These are phyloP conservation scores for Hyphodiscus hymeniophilus DNA, from an alignment of 495 filamentous ascomycete genomes.

Conservation along the genomic window DNA sequence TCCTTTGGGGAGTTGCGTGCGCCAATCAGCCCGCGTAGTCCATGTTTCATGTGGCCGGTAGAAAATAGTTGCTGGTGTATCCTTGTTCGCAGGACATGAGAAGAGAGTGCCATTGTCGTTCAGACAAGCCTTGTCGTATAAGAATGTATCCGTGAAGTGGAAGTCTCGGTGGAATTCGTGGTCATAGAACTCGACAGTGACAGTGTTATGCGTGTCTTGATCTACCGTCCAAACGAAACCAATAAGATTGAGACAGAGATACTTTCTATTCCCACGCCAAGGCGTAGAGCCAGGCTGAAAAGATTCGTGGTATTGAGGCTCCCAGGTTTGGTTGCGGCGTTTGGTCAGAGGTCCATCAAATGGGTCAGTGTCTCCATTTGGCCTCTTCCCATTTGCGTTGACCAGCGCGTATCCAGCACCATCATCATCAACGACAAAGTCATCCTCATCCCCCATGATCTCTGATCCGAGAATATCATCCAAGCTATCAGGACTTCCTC, in stretches of 20 bases:
- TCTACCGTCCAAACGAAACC: slow-evolving; percentile 96
- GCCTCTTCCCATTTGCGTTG: slow-evolving; percentile 61
- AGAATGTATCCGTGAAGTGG: slow-evolving; percentile 92
- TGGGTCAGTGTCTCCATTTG: slow-evolving; percentile 36
- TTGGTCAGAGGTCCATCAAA: slow-evolving; percentile 25
- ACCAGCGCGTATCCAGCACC: slow-evolving; percentile 77
- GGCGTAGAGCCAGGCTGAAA: slow-evolving; percentile 94
- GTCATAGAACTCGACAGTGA: slow-evolving; percentile 97
- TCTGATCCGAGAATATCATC: slow-evolving; percentile 45
- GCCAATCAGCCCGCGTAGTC: slow-evolving; percentile 87
- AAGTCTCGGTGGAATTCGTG: slow-evolving; percentile 85
- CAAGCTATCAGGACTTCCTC: slow-evolving; percentile 37
- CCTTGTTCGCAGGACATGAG: slow-evolving; percentile 64
- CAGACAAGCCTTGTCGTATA: slow-evolving; percentile 91
- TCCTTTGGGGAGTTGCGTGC: slow-evolving; percentile 69
- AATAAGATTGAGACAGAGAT: slow-evolving; percentile 86
- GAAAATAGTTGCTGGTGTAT: slow-evolving; percentile 74
- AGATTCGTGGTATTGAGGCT: slow-evolving; percentile 66
- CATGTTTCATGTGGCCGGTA: slow-evolving; percentile 96
- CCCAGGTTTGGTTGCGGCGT: slow-evolving; percentile 37
- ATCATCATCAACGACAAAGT: slow-evolving; percentile 92
- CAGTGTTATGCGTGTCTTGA: slow-evolving; percentile 88
- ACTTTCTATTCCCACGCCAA: slow-evolving; percentile 88
- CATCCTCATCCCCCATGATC: slow-evolving; percentile 44
- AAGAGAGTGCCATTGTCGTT: slow-evolving; percentile 82